Percentiles rank a stretch among this genome's conserved stretches.
Evolutionary conservation across 148 eudicot genomes (phyloP).

Genomic region (Dysphania ambrosioides): DNA sequence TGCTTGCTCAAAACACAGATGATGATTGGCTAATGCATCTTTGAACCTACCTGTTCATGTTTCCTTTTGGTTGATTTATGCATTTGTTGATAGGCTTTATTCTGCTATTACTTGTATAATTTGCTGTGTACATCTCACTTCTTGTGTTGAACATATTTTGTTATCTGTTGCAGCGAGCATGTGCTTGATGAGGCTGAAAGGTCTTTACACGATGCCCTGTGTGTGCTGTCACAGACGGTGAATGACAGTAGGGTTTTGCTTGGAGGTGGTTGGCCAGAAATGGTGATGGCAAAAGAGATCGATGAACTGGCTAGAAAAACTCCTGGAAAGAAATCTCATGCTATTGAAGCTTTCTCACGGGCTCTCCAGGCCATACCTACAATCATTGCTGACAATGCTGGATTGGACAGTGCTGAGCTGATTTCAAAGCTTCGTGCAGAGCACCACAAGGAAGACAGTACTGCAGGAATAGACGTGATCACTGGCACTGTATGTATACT

Average conservation of each 20-base stretch:
- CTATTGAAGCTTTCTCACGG: constrained; percentile 93
- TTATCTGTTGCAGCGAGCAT: constrained; percentile 56
- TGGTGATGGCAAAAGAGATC: constrained; percentile 96
- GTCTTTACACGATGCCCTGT: constrained; percentile 91
- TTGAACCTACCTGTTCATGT: too few relatives aligned
- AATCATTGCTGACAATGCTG: constrained; percentile 94
- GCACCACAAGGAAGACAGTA: constrained; percentile 81
- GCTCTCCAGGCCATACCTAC: constrained; percentile 92
- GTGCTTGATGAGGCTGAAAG: constrained; percentile 98
- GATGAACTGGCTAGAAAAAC: constrained; percentile 92
- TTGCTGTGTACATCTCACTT: background rate
- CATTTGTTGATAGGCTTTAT: background rate
- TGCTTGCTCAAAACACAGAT: too few relatives aligned
- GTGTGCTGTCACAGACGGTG: constrained; percentile 95
- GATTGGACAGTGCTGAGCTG: constrained; percentile 93
- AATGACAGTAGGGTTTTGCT: constrained; percentile 86
- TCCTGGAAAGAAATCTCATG: constrained; percentile 95
- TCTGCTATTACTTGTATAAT: background rate
- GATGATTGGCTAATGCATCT: background rate
- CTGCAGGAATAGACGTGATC: constrained; percentile 86
- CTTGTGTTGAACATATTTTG: background rate
- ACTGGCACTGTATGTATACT: constrained; percentile 71
- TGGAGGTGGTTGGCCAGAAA: constrained; percentile 99
- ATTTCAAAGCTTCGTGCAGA: constrained; percentile 92
- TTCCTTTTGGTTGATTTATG: constrained; percentile 1